phyloP scores from a whole-genome alignment of 164 flowering plant species.

The Stephania japonica region DNA sequence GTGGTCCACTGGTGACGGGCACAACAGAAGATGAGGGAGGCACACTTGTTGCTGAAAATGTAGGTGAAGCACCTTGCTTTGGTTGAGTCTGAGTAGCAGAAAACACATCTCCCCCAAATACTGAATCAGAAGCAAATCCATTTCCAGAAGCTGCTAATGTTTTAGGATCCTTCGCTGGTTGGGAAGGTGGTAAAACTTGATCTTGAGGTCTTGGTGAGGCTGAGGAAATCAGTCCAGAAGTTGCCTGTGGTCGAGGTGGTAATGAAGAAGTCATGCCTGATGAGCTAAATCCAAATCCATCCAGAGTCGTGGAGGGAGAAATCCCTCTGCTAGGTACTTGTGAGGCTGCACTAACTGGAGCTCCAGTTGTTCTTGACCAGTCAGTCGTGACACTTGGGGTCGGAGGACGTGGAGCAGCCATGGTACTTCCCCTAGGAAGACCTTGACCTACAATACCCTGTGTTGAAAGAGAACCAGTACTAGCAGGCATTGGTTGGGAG shows the following conservation, averaged over 20 bases:
- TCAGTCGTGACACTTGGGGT: slow-evolving; percentile 43
- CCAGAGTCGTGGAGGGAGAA: slow-evolving; percentile 23
- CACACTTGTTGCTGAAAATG: slow-evolving; percentile 32
- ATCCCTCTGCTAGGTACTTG: slow-evolving; percentile 40
- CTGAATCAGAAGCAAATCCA: slow-evolving; percentile 50
- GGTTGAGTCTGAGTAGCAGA: slow-evolving; percentile 41
- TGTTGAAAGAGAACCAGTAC: slow-evolving; percentile 33
- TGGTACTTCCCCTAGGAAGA: slow-evolving; percentile 31
- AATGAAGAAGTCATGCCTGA: slow-evolving; percentile 20
- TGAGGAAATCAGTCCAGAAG: slow-evolving; percentile 22
- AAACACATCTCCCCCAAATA: slow-evolving; percentile 63
- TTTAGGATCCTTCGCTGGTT: slow-evolving; percentile 44
- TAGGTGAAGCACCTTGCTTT: slow-evolving; percentile 31
- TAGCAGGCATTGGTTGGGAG: slow-evolving; percentile 38
- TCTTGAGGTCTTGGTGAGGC: slow-evolving; percentile 31
- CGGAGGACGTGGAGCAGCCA: slow-evolving; percentile 24
- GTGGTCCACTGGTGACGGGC: slow-evolving; percentile 40
- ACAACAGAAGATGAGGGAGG: slow-evolving; percentile 38
- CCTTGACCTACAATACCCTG: slow-evolving; percentile 33
- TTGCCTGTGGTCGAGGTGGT: slow-evolving; percentile 22
- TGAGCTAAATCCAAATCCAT: slow-evolving; percentile 25
- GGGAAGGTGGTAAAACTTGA: slow-evolving; percentile 26
- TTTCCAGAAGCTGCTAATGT: slow-evolving; percentile 48
- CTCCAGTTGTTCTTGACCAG: slow-evolving; percentile 37
- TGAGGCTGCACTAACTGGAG: slow-evolving; percentile 29